phyloP scores from a whole-genome alignment of 139 green algal genomes.

The Yamagishiella unicocca region DNA sequence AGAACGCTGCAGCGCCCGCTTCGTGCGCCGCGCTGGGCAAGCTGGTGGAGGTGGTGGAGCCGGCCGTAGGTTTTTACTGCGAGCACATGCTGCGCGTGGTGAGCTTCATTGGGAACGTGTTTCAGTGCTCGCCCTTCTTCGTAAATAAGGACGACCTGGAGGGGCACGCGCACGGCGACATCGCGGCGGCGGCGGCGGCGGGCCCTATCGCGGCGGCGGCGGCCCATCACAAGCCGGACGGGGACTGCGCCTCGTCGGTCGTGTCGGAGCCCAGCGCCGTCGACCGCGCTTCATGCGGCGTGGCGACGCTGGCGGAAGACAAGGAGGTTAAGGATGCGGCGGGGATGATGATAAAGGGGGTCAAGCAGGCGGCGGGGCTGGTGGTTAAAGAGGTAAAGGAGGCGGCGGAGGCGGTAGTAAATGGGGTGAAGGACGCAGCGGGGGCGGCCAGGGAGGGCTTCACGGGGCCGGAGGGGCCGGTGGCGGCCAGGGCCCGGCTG shows the following conservation, averaged over 20 bases:
- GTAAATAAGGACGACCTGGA: conserved; percentile 40
- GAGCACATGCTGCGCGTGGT: conserved; percentile 52
- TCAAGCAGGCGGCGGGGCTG: too few species aligned
- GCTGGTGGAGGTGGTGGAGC: conserved; percentile 14
- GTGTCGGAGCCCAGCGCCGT: neutral
- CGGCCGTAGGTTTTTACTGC: conserved; percentile 51
- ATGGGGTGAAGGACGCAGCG: too few species aligned
- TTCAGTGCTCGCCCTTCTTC: conserved; percentile 47
- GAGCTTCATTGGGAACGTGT: conserved; percentile 38
- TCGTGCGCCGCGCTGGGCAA: neutral
- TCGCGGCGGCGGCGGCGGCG: neutral
- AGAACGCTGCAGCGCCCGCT: neutral
- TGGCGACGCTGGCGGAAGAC: too few species aligned
- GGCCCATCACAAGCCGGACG: neutral
- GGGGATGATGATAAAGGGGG: too few species aligned
- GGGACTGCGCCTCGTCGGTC: neutral
- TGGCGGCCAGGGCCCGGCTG: too few species aligned
- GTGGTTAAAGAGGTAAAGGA: too few species aligned
- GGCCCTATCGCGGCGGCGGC: neutral
- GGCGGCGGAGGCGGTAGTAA: too few species aligned
- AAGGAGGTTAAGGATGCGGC: too few species aligned
- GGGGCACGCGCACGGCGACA: neutral
- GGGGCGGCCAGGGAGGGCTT: too few species aligned
- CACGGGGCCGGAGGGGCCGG: too few species aligned
- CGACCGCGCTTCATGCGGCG: too few species aligned